A percentile compares a stretch with the other conserved stretches of the same genome.
Conservation (phyloP, 441 rosid genomes). For the Euphorbia celastroides region DNA sequence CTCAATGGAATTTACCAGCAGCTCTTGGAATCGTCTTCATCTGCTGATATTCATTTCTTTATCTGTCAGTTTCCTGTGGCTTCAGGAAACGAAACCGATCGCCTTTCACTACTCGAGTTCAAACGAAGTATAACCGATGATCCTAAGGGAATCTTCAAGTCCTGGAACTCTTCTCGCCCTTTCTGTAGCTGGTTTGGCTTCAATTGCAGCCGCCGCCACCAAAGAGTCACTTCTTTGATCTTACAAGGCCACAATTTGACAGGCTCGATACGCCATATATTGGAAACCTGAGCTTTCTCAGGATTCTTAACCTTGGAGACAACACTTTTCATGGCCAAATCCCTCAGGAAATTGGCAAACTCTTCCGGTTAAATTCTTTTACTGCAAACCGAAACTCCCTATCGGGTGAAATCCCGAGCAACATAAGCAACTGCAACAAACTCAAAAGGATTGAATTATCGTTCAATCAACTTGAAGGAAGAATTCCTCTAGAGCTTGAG, state of each 20-base stretch:
- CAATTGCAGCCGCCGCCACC: background rate
- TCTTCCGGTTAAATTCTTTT: background rate
- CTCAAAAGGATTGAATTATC: background rate
- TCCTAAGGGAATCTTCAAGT: background rate
- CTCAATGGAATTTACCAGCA: background rate
- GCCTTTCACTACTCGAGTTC: background rate
- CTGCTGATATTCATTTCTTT: background rate
- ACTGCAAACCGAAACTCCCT: background rate
- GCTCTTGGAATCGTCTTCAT: background rate
- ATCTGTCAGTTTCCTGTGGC: background rate
- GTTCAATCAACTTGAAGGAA: background rate
- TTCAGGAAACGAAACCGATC: background rate
- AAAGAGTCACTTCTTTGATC: slow-evolving; percentile 1
- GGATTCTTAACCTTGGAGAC: background rate
- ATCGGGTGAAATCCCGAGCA: background rate
- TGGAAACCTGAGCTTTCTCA: slow-evolving; percentile 7
- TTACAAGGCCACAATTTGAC: background rate
- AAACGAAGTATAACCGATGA: background rate
- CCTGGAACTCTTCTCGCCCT: background rate
- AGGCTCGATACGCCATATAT: background rate
- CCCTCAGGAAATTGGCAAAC: background rate
- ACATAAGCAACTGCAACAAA: slow-evolving; percentile 3
- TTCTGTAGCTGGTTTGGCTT: background rate
- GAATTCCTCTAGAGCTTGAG: slow-evolving; percentile 3
- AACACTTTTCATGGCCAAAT: background rate